Conservation (phyloP, 228 moss, liverwort and hornwort species). For the Sphagnum magellanicum region DNA sequence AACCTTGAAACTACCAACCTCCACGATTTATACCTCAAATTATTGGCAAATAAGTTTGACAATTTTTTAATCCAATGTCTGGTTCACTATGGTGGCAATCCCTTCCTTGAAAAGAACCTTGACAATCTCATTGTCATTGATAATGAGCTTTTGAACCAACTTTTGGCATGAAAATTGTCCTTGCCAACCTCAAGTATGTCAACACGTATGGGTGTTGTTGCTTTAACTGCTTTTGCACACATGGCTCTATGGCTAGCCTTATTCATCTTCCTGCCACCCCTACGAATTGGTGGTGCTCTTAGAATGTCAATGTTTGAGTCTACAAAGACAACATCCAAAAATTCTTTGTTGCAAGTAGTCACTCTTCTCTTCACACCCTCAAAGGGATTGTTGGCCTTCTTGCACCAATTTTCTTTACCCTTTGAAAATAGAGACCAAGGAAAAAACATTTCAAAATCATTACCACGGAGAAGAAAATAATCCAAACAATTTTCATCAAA, state of each 20-base stretch:
- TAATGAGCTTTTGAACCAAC: conserved; percentile 72
- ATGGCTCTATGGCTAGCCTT: conserved; percentile 89
- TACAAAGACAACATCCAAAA: conserved; percentile 26
- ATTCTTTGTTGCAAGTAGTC: conserved; percentile 50
- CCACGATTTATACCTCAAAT: conserved; percentile 80
- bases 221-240: conserved; percentile 67
- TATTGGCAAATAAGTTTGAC: conserved; percentile 79
- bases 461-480: too few relatives aligned
- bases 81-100: conserved; percentile 83
- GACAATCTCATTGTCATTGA: conserved; percentile 94
- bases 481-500: too few relatives aligned
- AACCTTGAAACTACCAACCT: conserved; percentile 77
- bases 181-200: conserved; percentile 85
- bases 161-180: conserved; percentile 79
- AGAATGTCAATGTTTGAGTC: conserved; percentile 45
- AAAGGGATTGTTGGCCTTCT: conserved; percentile 55
- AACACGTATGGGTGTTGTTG: conserved; percentile 79
- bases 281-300: conserved; percentile 40
- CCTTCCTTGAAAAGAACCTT: conserved; percentile 91
- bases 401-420: conserved; percentile 97
- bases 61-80: conserved; percentile 86
- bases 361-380: conserved; percentile 78
- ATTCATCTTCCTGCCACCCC: conserved; percentile 81
- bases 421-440: conserved; percentile 5
- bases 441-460: too few relatives aligned